Evolutionary conservation across 2,329 filamentous ascomycete genomes (phyloP), one percentile per base, ranked within the genome.

Genomic region (Penicillium hordei): DNA sequence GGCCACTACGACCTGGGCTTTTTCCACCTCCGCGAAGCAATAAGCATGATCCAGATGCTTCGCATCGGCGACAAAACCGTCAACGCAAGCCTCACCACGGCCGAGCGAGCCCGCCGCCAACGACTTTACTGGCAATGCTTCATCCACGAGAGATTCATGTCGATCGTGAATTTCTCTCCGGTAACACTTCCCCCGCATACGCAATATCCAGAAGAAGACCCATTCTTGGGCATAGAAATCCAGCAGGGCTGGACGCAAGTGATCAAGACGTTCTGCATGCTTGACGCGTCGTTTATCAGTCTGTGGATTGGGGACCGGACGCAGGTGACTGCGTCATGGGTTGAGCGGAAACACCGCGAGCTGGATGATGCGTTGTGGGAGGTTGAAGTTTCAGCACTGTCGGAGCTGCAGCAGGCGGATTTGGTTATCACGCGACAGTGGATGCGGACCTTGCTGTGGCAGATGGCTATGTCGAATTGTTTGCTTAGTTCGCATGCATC

Each of bases 71-170:
- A 77, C 40, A 68, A 72, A n/a, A 69, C 75, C 5, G 60, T 66
- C 7, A 70, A 75, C 57, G 60, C 60, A 5, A 62, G 60, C 0
- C 59, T 81, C 1, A 60, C 68, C 5, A 64, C 66, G 4, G 63
- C 74, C 2, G 77, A 81, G 52, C 68, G 75, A 25, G 74, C 77
- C 25, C 70, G 74, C 48, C 67, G 79, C 48, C 80, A 83, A 60
- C 74, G 82, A 3, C 68, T 83, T 1, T 84, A 84, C 66, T 85
- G 82, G 82, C 78, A 83, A 60, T 78, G 77, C 13, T 84, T 81
- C 62, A 81, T 85, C 33, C 82, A 84, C 58, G 83, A 85, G 65
- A 78, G 83, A 17, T 85, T 84, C 64, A 65, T 82, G n/a, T 79
- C 79, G 34, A 79, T 84, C 27, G 72, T 81, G 4, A 78, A 82